Evolutionary conservation across 176 grass and related monocot genomes (phyloP).

Genomic region (barley (Hordeum vulgare)): MorexV3_pseudomolecules_assembly NC_058520.1:546810862-546811361

Average conservation of each 20-base stretch:
- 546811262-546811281: not conserved
- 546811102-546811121: constrained; percentile 56
- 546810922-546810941: not conserved
- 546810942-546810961: no score
- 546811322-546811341: constrained; percentile 19
- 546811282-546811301: not conserved
- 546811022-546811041: constrained; percentile 26
- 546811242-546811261: constrained; percentile 56
- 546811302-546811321: not conserved
- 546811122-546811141: constrained; percentile 94
- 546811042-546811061: constrained; percentile 9
- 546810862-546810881: not conserved
- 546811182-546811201: constrained; percentile 77
- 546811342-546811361: constrained; percentile 27
- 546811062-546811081: constrained; percentile 44
- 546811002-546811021: constrained; percentile 44
- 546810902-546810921: constrained; percentile 35
- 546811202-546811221: constrained; percentile 72
- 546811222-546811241: constrained; percentile 47
- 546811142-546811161: constrained; percentile 45
- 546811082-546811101: constrained; percentile 53
- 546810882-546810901: constrained; percentile 31
- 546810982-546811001: no score
- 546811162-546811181: constrained; percentile 40
- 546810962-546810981: no score